A percentile compares a stretch with the other conserved stretches of the same genome.
Evolutionary conservation across 2,329 filamentous ascomycete species (phyloP).

Genomic region (Aspergillus texensis): DNA sequence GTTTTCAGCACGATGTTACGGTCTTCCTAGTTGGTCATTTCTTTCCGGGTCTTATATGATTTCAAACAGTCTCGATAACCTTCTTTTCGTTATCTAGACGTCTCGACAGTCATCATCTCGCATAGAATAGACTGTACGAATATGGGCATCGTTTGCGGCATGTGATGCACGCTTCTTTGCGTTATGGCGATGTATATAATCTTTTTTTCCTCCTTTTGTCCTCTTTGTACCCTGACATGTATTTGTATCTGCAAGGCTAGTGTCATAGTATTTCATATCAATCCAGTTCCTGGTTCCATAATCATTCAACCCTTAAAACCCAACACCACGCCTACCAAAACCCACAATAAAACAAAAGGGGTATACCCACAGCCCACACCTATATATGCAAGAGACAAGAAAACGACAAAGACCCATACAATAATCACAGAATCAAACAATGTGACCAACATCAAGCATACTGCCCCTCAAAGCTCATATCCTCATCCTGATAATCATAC

Average conservation of each 20-base stretch:
- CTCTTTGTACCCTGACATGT: constrained; percentile 26
- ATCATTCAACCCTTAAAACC: constrained; percentile 11
- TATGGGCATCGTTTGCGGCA: constrained; percentile 15
- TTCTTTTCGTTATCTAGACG: constrained; percentile 18
- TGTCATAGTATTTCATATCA: constrained; percentile 19
- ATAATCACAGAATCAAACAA: constrained; percentile 14
- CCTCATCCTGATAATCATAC: constrained; percentile 26
- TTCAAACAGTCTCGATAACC: constrained; percentile 18
- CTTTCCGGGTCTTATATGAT: constrained; percentile 4
- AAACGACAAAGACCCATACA: constrained; percentile 7
- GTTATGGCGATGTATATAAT: constrained; percentile 28
- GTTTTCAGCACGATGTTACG: background rate
- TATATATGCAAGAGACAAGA: constrained; percentile 8
- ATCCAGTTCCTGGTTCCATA: constrained; percentile 13
- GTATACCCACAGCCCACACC: constrained; percentile 18
- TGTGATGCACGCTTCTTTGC: constrained; percentile 15
- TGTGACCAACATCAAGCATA: constrained; percentile 14
- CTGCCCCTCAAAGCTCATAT: constrained; percentile 27
- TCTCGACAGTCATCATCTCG: constrained; percentile 9
- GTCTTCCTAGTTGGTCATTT: background rate
- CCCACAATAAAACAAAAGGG: constrained; percentile 14
- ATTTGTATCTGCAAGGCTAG: constrained; percentile 28
- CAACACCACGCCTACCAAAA: constrained; percentile 10
- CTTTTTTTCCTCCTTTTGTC: constrained; percentile 11
- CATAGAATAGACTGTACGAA: constrained; percentile 22